Percentiles rank a stretch among this genome's conserved stretches.
These are phyloP conservation scores for Penicillium polonicum DNA, from an alignment of 2,329 filamentous ascomycete species.

Conservation along the genomic window DNA sequence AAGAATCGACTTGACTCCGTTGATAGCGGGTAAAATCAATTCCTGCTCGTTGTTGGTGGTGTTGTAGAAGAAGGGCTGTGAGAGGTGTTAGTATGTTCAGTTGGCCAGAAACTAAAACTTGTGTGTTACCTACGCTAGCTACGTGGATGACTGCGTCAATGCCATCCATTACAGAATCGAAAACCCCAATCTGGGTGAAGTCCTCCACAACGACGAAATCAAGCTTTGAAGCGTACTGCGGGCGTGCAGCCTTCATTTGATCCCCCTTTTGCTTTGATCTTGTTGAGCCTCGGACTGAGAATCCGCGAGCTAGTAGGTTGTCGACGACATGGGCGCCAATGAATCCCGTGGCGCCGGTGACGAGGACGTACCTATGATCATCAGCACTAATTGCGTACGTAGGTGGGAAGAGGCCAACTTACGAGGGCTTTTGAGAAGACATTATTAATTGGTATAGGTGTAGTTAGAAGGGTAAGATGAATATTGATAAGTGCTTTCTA, in stretches of 20 bases:
- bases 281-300: conserved; percentile 26
- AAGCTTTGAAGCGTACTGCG: conserved; percentile 37
- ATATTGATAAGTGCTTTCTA: neutral
- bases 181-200: conserved; percentile 41
- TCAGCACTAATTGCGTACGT: neutral
- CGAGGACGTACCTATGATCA: conserved; percentile 18
- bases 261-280: conserved; percentile 27
- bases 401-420: neutral
- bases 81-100: neutral
- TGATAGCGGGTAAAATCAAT: conserved; percentile 48
- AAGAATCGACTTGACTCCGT: conserved; percentile 47
- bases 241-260: conserved; percentile 40
- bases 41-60: conserved; percentile 46
- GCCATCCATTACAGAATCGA: conserved; percentile 41
- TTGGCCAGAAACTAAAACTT: neutral
- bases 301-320: conserved; percentile 23
- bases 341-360: conserved; percentile 32
- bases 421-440: conserved; percentile 7
- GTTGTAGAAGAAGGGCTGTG: conserved; percentile 47
- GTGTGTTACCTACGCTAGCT: conserved; percentile 41
- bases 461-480: neutral
- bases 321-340: conserved; percentile 33
- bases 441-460: neutral
- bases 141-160: conserved; percentile 49
- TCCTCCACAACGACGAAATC: conserved; percentile 48